Conservation (phyloP, 306 rosid genomes). For the Abrus precatorius region DNA sequence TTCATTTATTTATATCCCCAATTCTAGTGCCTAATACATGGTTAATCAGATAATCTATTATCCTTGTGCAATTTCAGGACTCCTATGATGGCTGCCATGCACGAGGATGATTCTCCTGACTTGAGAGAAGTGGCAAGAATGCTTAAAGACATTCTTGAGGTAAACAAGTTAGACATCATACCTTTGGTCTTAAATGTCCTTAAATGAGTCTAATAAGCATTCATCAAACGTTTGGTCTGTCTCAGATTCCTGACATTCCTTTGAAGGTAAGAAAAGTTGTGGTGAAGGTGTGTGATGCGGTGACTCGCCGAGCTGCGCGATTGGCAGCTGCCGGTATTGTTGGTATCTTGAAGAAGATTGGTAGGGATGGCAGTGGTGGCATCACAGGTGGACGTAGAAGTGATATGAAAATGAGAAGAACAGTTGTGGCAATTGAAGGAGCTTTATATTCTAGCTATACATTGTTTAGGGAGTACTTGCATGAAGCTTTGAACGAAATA, state of each 20-base stretch:
- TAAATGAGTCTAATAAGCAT: not conserved
- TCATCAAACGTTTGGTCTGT: slow-evolving; percentile 7
- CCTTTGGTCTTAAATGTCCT: not conserved
- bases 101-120: slow-evolving; percentile 84
- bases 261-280: slow-evolving; percentile 70
- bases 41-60: not conserved
- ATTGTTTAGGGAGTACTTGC: slow-evolving; percentile 72
- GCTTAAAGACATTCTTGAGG: slow-evolving; percentile 74
- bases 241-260: slow-evolving; percentile 70
- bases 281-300: slow-evolving; percentile 72
- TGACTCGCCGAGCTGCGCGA: slow-evolving; percentile 82
- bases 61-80: slow-evolving; percentile 65
- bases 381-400: slow-evolving; percentile 69
- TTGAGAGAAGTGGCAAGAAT: slow-evolving; percentile 72
- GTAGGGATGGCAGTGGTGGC: slow-evolving; percentile 87
- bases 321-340: slow-evolving; percentile 82
- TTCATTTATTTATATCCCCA: not conserved
- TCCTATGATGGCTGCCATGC: slow-evolving; percentile 87
- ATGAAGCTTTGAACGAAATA: slow-evolving; percentile 75
- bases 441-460: slow-evolving; percentile 72
- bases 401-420: slow-evolving; percentile 66
- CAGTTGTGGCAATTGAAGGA: slow-evolving; percentile 81
- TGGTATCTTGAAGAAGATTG: slow-evolving; percentile 88
- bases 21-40: no score
- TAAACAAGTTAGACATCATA: slow-evolving; percentile 39